Evolutionary conservation across 495 filamentous ascomycete species (phyloP), one percentile per base, ranked within the genome.

Genomic region (Aspergillus baeticus): DNA sequence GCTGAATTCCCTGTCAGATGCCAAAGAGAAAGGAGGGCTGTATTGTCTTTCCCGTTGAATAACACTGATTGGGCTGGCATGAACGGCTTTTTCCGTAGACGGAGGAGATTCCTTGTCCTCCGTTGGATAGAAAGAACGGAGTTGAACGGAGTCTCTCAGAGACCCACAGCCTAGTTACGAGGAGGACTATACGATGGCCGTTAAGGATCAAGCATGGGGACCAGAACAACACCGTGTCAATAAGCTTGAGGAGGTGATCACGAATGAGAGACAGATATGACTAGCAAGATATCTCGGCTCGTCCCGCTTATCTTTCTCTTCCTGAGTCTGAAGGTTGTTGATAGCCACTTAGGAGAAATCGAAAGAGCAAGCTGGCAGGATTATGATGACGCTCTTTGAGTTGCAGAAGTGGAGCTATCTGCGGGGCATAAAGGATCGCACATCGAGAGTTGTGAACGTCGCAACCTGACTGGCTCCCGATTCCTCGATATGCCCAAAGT

Each of bases 351-450:
- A 3, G 6, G 20, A n/a, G 8, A 18, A 10, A 23, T 17, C 8
- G 2, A 11, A 29, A 14, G 42, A 18, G 23, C 10, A 15, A 38
- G 15, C 36, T 33, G 11, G 7, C 23, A 48, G n/a, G 33, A 51
- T 41, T 10, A 41, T 23, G 15, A 51, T 51, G 48, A 51, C 21
- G 48, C 35, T 38, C 14, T 41, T 39, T 7, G 15, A 41, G 26
- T 33, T 11, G 22, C 35, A 8, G 4, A 41, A 18, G 48, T 51
- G 48, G 48, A 41, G 18, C 35, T 35, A 51, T 23, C 21, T 51
- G 48, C 48, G 48, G 48, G 48, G 49, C 36, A 52, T 52, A 42
- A 52, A 52, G 22, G 35, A 52, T 52, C 37, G 23, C 49, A 42
- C 49, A 52, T 52, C 49, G 49, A 52, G 35, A 14, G 23, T 8